These are phyloP conservation scores for Trichoderma atroviride DNA, from an alignment of 2,329 filamentous ascomycete genomes.

Conservation along the genomic window DNA sequence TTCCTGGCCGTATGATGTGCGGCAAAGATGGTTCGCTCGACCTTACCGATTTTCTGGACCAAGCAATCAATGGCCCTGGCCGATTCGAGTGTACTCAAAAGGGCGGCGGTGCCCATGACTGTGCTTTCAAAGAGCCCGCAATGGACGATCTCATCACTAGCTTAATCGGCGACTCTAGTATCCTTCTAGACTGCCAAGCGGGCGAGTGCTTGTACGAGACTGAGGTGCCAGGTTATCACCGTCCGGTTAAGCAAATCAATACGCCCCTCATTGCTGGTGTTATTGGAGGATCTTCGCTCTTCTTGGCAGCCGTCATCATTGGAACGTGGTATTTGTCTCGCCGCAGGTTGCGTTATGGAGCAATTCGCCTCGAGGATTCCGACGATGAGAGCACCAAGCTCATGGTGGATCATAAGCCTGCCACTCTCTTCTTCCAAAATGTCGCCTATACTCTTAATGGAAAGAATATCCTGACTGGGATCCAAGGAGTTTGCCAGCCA, in stretches of 20 bases:
- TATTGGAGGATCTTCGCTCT: constrained; percentile 82
- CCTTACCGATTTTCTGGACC: constrained; percentile 81
- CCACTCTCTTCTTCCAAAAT: constrained; percentile 83
- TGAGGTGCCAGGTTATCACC: constrained; percentile 86
- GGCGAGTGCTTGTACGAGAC: constrained; percentile 94
- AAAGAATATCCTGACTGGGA: constrained; percentile 77
- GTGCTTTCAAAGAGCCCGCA: constrained; percentile 84
- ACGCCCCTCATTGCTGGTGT: constrained; percentile 93
- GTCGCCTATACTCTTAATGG: constrained; percentile 86
- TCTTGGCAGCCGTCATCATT: constrained; percentile 84
- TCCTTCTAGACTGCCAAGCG: constrained; percentile 76
- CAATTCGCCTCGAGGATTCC: constrained; percentile 83
- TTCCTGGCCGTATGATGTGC: constrained; percentile 90
- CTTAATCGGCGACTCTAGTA: constrained; percentile 90
- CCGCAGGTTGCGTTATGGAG: constrained; percentile 68
- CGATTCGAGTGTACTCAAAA: constrained; percentile 74
- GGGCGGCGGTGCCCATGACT: constrained; percentile 65
- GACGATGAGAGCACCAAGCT: constrained; percentile 86
- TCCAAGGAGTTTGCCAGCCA: constrained; percentile 85
- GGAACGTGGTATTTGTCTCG: constrained; percentile 86
- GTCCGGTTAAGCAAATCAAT: constrained; percentile 92
- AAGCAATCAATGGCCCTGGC: constrained; percentile 85
- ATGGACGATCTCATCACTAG: constrained; percentile 89
- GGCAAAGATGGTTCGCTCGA: constrained; percentile 90
- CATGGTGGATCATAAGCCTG: constrained; percentile 88